Conservation (phyloP, 148 eudicot species). For the Mesembryanthemum crystallinum region DNA sequence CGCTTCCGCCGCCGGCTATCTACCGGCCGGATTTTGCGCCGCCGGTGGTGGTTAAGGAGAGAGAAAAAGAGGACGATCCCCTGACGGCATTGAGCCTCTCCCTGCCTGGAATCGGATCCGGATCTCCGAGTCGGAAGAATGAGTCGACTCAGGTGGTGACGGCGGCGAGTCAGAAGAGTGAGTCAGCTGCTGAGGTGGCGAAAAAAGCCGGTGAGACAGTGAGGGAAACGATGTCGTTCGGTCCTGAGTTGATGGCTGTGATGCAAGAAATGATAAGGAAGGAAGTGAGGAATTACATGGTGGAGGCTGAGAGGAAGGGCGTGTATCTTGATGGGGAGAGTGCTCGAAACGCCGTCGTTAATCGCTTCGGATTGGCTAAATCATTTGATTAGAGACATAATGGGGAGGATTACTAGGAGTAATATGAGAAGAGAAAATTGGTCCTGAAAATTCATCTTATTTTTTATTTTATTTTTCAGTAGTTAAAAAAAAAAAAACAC, state of each 20-base stretch:
- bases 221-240: constrained; percentile 30
- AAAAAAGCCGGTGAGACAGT: not conserved
- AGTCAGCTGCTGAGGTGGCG: not conserved
- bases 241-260: constrained; percentile 42
- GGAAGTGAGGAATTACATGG: constrained; percentile 52
- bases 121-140: not conserved
- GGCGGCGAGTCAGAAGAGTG: not conserved
- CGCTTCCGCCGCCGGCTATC: not conserved
- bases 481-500: not conserved
- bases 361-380: constrained; percentile 26
- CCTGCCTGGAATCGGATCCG: constrained; percentile 25
- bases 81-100: constrained; percentile 44
- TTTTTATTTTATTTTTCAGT: not conserved
- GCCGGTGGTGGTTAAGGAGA: not conserved
- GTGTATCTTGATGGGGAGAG: constrained; percentile 3
- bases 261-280: constrained; percentile 59
- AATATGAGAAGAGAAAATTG: not conserved
- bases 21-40: not conserved
- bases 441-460: not conserved
- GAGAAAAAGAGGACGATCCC: constrained; percentile 17
- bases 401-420: not conserved
- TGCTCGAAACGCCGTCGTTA: constrained; percentile 30
- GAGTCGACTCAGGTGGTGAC: constrained; percentile 6
- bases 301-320: constrained; percentile 25
- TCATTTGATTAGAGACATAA: not conserved